Evolutionary conservation across 495 filamentous ascomycete species (phyloP), one percentile per base, ranked within the genome.

Genomic region (Aeminium ludgeri): DNA sequence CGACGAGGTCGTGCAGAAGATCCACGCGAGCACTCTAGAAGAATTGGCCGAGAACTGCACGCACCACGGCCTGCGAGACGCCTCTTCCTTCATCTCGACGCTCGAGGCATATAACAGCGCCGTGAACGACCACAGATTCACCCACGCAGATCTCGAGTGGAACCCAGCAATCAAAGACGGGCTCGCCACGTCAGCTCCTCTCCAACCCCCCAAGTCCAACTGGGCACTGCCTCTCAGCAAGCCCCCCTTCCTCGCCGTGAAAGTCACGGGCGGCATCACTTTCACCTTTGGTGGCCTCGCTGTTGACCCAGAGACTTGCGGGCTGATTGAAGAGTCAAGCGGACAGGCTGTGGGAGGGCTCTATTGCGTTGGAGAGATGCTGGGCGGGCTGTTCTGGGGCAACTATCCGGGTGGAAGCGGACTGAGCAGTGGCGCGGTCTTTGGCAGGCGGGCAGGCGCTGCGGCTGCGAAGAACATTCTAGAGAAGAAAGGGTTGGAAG

Each of bases 391-490:
- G 15, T 80, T 76, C 52, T 71, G 70, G 50, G 61, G 67, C 7
- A 76, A 78, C 45, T 80, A 78, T 50, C 72, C 73, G 0, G 74
- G 73, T 10, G 73, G 74, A 2, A 73, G 68, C 48, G 74, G 73
- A 0, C 55, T 80, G 50, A 80, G 72, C 0, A 61, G 66, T 13
- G 70, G 72, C 16, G 55, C 68, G 1, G 69, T 74, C 0, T 73
- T 74, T 60, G 71, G 70, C 8, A 56, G 69, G 7, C 57, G 60
- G 28, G 70, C 70, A 20, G 71, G 70, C 17, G 49, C 36, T 30
- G 59, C 59, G 33, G 64, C 65, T 6, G 61, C 64, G 36, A 36
- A 45, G 41, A n/a, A n/a, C n/a, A n/a, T n/a, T n/a, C n/a, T n/a
- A n/a, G n/a, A 37, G 46, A 20, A 35, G 34, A 35, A 10, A 34